Evolutionary conservation across 2,329 filamentous ascomycete species (phyloP).

Genomic region (Diplodia corticola): DNA sequence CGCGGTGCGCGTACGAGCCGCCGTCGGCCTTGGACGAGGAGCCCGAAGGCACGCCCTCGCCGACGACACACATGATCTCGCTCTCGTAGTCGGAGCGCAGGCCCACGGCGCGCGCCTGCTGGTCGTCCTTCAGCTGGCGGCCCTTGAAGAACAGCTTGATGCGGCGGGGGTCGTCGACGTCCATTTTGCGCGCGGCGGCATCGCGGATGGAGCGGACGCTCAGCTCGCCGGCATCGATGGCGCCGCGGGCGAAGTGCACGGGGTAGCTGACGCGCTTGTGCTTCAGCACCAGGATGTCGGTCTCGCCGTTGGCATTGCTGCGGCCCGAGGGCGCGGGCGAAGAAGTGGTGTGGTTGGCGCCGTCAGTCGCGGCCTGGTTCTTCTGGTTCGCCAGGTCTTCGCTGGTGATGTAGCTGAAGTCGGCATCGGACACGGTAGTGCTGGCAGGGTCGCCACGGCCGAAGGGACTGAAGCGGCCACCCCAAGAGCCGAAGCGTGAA

Average conservation of each 20-base stretch:
- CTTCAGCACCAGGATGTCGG: conserved; percentile 71
- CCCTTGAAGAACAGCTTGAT: conserved; percentile 76
- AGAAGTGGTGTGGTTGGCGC: conserved; percentile 25
- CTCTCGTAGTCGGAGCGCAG: conserved; percentile 57
- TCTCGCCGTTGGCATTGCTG: conserved; percentile 43
- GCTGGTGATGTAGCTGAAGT: conserved; percentile 82
- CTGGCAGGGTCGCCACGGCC: conserved; percentile 41
- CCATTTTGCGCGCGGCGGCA: conserved; percentile 67
- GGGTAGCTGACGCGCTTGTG: conserved; percentile 66
- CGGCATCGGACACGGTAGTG: conserved; percentile 67
- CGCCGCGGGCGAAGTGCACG: conserved; percentile 72
- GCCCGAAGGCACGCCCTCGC: conserved; percentile 49
- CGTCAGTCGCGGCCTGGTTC: conserved; percentile 25
- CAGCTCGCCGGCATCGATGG: conserved; percentile 73
- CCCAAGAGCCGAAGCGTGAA: conserved; percentile 46
- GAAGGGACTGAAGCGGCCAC: conserved; percentile 52
- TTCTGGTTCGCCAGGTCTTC: conserved; percentile 60
- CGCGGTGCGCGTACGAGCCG: conserved; percentile 36
- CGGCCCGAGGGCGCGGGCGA: conserved; percentile 18
- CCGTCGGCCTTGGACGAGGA: conserved; percentile 40
- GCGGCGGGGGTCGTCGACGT: conserved; percentile 56
- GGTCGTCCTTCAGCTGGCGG: conserved; percentile 65
- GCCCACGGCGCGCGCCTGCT: conserved; percentile 59
- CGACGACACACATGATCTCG: conserved; percentile 61
- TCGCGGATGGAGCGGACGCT: conserved; percentile 65